A percentile compares a stretch with the other conserved stretches of the same genome.
Conservation (phyloP, 257 asterid species). For the Agastache rugosa region DNA sequence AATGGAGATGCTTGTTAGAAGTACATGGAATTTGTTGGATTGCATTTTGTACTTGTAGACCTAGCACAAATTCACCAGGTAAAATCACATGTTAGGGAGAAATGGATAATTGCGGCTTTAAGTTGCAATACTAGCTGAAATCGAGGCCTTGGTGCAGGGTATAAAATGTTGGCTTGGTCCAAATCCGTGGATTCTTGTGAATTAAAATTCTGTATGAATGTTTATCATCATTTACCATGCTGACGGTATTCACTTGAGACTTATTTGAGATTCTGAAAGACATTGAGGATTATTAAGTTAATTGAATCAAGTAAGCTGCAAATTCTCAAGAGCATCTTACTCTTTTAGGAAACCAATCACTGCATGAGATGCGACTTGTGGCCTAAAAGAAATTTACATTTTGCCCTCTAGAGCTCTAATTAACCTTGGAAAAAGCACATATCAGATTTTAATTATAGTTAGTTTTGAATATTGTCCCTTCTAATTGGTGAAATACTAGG, state of each 20-base stretch:
- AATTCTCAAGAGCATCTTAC: background rate
- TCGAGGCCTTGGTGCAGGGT: background rate
- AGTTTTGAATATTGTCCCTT: background rate
- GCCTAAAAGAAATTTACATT: background rate
- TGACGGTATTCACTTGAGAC: background rate
- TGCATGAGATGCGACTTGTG: background rate
- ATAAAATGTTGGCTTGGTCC: background rate
- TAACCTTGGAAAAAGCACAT: background rate
- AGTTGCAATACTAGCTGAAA: constrained; percentile 1
- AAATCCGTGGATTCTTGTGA: background rate
- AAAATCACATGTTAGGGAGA: constrained; percentile 3
- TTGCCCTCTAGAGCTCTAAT: background rate
- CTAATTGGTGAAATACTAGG: constrained; percentile 6
- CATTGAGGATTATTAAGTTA: background rate
- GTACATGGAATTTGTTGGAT: constrained; percentile 23
- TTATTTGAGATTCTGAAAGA: constrained; percentile 4
- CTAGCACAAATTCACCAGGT: background rate
- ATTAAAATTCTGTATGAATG: background rate
- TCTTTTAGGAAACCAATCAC: background rate
- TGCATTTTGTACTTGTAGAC: constrained; percentile 9
- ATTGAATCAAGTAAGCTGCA: constrained; percentile 15
- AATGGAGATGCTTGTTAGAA: background rate
- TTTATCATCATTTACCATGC: background rate
- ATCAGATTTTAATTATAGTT: background rate
- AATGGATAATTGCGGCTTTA: background rate